Conservation (phyloP, 2,329 filamentous ascomycete genomes). For the Catunica adiposa region DNA sequence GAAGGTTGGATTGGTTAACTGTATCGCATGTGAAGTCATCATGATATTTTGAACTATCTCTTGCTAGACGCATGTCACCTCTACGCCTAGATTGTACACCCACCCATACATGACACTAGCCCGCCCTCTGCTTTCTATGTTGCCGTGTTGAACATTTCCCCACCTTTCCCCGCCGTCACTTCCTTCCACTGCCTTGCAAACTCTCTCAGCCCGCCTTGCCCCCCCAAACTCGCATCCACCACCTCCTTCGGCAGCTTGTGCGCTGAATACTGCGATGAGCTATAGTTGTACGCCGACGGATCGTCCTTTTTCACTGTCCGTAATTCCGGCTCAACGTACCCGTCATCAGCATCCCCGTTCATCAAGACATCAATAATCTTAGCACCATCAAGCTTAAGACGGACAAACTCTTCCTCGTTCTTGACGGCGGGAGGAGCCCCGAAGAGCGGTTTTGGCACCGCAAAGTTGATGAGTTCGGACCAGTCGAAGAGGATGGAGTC, state of each 20-base stretch:
- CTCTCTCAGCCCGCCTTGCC: conserved; percentile 63
- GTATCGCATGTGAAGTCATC: too few species aligned
- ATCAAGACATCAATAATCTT: conserved; percentile 17
- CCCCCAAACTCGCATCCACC: conserved; percentile 51
- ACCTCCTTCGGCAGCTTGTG: conserved; percentile 93
- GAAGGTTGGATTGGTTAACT: too few species aligned
- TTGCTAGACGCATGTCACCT: too few species aligned
- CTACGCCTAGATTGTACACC: too few species aligned
- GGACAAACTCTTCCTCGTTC: conserved; percentile 22
- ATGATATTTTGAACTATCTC: too few species aligned
- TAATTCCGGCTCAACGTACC: conserved; percentile 51
- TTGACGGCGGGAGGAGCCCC: conserved; percentile 27
- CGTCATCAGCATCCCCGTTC: conserved; percentile 19
- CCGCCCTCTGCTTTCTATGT: not conserved
- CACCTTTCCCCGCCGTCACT: conserved; percentile 28
- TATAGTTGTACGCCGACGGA: conserved; percentile 75
- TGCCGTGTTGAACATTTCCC: conserved; percentile 25
- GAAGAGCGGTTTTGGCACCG: conserved; percentile 41
- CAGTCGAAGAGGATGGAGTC: conserved; percentile 82
- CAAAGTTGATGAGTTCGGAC: conserved; percentile 64
- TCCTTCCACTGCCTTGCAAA: conserved; percentile 63
- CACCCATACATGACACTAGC: not conserved
- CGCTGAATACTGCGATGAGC: conserved; percentile 74
- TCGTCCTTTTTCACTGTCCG: conserved; percentile 70
- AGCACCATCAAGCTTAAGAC: conserved; percentile 16